Conservation (phyloP, 139 green algal species). For the Chlorella vulgaris region DNA sequence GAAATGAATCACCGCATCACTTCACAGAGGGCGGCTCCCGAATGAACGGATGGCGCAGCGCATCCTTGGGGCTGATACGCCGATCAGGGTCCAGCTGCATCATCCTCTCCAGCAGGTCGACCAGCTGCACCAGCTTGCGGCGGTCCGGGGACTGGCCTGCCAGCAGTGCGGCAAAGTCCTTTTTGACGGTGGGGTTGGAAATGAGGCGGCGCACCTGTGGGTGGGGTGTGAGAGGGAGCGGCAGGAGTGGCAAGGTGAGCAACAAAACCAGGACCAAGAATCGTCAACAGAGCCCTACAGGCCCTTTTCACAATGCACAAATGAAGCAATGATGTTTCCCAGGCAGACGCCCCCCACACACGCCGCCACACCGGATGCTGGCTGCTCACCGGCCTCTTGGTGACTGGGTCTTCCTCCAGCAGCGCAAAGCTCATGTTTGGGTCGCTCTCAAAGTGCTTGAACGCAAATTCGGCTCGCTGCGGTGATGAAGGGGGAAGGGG, state of each 20-base stretch:
- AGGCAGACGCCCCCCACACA: no score
- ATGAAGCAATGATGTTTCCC: no score
- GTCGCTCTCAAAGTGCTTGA: conserved; percentile 88
- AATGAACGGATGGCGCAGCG: conserved; percentile 94
- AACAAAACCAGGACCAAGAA: not conserved
- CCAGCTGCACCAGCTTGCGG: conserved; percentile 65
- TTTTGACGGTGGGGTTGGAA: conserved; percentile 73
- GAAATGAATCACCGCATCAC: not conserved
- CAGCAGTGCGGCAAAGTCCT: conserved; percentile 66
- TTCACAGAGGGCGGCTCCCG: conserved; percentile 35
- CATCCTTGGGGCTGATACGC: conserved; percentile 85
- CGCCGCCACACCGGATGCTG: not conserved
- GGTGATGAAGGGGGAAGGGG: not conserved
- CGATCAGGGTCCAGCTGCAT: conserved; percentile 94
- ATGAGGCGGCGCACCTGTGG: conserved; percentile 82
- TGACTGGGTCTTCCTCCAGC: conserved; percentile 82
- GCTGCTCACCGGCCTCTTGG: conserved; percentile 62
- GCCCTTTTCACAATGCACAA: no score
- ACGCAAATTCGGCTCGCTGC: conserved; percentile 66
- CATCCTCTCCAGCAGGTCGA: conserved; percentile 94
- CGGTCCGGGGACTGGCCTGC: conserved; percentile 36
- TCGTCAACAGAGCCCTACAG: no score
- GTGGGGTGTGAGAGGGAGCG: not conserved
- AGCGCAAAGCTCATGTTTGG: conserved; percentile 74
- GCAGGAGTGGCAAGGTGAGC: not conserved